Base-by-base conservation (phyloP, 352 stramenopile genomes). In the Blastocystis sp. region DNA sequence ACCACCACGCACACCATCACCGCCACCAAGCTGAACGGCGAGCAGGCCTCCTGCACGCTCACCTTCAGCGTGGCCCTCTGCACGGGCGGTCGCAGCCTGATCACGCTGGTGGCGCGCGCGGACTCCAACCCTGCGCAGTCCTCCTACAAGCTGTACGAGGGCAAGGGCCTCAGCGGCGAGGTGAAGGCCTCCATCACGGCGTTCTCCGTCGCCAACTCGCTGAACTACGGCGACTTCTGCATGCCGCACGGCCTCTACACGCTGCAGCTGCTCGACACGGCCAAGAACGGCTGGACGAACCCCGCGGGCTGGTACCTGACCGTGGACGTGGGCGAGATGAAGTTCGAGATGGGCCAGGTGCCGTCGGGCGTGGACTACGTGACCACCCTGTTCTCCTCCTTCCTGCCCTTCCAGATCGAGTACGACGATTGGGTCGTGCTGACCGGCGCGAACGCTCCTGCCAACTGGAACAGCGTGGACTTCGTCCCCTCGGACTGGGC, bases 111-210 rank as follows among this genome's bases (percentile, higher is more conserved):
- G n/a, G 57, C 48, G 9, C 48, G 52, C 10, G 34, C 38, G 6
- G 74, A 69, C 24, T 59, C 21, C 54, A 42, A 42, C 34, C 74
- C 74, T 11, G 14, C 28, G 48, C 66, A 68, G 60, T 21, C 24
- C 43, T 68, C 54, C 74, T 84, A 84, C 45, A 84, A 84, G 74
- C 54, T 84, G 21, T 64, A 66, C 42, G 45, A 63, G 34, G 74
- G 74, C 17, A 62, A 64, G 45, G 45, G 60, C 14, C 19, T 24
- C n/a, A 24, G 14, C 17, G 74, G 74, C 0, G 34, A 38, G 14
- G 40, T 54, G 24, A 24, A 40, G 11, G 21, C 0, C 14, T 79
- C 69, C 6, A 2, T 79, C 1, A 0, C 24, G 7, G 28, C 1
- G 14, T 43, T 79, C 3, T 48, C 69, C 19, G 40, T 79, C 2